Evolutionary conservation across 2,329 filamentous ascomycete genomes (phyloP).

Genomic region (Periconia sp.): DNA sequence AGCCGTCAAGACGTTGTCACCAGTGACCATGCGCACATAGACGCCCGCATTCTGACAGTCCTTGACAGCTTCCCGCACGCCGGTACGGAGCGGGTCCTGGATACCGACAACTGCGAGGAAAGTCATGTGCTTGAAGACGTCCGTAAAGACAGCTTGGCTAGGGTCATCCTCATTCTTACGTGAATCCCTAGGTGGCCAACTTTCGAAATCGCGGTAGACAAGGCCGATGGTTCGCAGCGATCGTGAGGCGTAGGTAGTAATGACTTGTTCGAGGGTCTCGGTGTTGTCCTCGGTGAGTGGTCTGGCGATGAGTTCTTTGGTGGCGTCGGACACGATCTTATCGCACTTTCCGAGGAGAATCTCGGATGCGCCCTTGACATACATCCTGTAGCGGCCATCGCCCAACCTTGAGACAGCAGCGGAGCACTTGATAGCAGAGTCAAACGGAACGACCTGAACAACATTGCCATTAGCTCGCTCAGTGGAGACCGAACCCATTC

Average conservation of each 20-base stretch:
- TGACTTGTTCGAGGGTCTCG: constrained; percentile 67
- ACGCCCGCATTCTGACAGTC: constrained; percentile 79
- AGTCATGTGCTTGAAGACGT: constrained; percentile 73
- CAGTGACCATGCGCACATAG: constrained; percentile 83
- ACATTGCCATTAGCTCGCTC: constrained; percentile 68
- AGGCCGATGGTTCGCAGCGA: constrained; percentile 86
- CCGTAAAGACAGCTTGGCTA: constrained; percentile 68
- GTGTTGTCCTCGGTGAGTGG: constrained; percentile 64
- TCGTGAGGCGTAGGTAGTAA: constrained; percentile 77
- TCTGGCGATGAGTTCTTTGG: constrained; percentile 60
- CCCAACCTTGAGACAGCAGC: constrained; percentile 65
- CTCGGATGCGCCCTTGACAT: constrained; percentile 59
- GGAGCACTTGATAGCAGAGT: constrained; percentile 73
- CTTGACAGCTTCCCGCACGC: constrained; percentile 74
- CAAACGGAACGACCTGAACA: constrained; percentile 64
- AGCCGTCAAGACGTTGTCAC: constrained; percentile 80
- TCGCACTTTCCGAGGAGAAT: constrained; percentile 57
- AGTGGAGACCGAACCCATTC: constrained; percentile 65
- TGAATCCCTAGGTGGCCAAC: constrained; percentile 75
- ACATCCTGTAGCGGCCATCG: constrained; percentile 63
- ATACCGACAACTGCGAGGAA: constrained; percentile 79
- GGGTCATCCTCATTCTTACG: constrained; percentile 65
- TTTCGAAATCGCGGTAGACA: constrained; percentile 81
- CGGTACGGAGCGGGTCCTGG: constrained; percentile 77
- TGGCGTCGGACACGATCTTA: constrained; percentile 64